Base-by-base conservation (phyloP, 257 asterid species). In the Lavandula angustifolia region DNA sequence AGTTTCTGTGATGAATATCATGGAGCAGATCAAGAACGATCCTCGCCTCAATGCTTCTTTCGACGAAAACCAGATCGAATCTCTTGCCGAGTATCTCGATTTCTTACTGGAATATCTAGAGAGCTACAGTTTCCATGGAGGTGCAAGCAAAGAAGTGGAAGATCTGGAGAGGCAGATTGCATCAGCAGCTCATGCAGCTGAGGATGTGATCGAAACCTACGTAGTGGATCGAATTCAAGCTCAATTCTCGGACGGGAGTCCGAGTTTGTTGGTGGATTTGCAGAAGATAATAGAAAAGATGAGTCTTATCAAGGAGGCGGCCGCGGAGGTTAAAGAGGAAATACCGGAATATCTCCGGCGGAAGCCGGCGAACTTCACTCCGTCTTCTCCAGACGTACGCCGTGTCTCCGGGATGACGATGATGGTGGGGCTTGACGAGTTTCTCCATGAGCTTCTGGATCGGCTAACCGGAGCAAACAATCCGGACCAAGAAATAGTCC, bases 171-270 rank as follows among this genome's bases (percentile, higher is more conserved):
- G 11, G 11, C 32, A 6, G 6, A 49, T 49, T 49, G 32, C 32
- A 17, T 49, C 27, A 7, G 54, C 54, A 14, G 54, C 54, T 49
- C 3, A 49, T 16, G 54, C 54, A 31, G 54, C 54, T 22, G 54
- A 49, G 17, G 29, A 49, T 49, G 54, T 49, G 3, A 49, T 49
- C 11, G 29, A 16, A 9, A 37, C 14, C 12, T 3, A 14, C 63
- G 11, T 54, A 3, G 49, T 58, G 0, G 50, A 58, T 58, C 35
- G 40, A 58, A 58, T 58, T 18, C 16, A 22, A 22, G 18, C 35
- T 7, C 3, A 3, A 34, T 55, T 44, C 14, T 4, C 35, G 14
- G 60, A 54, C 0, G n/a, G 2, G 7, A 6, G 9, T 10, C 3
- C 42, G 22, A 32, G 8, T 10, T 8, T 11, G 12, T 7, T 40